Evolutionary conservation across 345 rosid genomes (phyloP).

Genomic region (Salix viminalis): DNA sequence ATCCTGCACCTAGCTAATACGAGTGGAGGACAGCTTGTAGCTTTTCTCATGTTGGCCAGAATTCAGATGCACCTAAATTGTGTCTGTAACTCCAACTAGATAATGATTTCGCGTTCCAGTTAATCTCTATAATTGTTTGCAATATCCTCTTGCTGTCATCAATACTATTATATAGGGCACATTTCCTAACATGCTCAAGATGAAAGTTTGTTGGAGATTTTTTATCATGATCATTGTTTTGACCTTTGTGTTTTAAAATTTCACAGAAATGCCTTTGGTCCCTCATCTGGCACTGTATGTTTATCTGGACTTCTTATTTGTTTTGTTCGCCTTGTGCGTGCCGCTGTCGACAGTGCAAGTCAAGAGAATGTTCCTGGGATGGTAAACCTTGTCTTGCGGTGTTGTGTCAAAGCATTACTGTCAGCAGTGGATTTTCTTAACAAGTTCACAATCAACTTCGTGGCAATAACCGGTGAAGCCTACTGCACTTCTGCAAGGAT

Average conservation of each 20-base stretch:
- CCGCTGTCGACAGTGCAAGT: slow-evolving; percentile 72
- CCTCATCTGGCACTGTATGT: slow-evolving; percentile 81
- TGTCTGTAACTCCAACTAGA: background rate
- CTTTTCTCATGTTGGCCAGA: background rate
- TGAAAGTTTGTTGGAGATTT: background rate
- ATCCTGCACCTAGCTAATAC: background rate
- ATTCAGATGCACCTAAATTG: background rate
- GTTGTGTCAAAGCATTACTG: slow-evolving; percentile 59
- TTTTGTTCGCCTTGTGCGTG: slow-evolving; percentile 70
- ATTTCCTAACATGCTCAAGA: background rate
- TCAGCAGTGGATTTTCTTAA: slow-evolving; percentile 70
- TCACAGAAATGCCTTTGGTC: slow-evolving; percentile 82
- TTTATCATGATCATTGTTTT: background rate
- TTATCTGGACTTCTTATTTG: slow-evolving; percentile 78
- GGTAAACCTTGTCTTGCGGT: slow-evolving; percentile 50
- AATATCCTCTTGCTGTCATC: background rate
- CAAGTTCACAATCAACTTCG: slow-evolving; percentile 90
- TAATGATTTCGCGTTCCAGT: background rate
- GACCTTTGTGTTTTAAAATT: slow-evolving; percentile 7
- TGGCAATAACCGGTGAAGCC: slow-evolving; percentile 85
- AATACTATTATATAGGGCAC: background rate
- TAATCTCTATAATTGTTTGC: background rate
- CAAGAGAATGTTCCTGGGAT: slow-evolving; percentile 68
- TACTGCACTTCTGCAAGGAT: slow-evolving; percentile 84
- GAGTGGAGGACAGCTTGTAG: background rate